Evolutionary conservation across 2,329 filamentous ascomycete species (phyloP).

Genomic region (Monilinia fructigena): DNA sequence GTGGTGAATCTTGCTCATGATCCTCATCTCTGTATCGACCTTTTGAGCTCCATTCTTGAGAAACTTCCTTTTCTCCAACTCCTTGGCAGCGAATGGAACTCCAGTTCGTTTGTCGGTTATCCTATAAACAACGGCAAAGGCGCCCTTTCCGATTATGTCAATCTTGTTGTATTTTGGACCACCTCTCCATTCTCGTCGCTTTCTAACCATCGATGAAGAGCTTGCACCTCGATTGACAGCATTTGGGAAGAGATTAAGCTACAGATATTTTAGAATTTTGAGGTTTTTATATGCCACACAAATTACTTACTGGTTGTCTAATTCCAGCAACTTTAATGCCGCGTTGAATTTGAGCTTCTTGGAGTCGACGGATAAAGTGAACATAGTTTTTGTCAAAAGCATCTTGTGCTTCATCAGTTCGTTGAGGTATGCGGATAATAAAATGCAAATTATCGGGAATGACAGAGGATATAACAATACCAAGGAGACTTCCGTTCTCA

Average conservation of each 20-base stretch:
- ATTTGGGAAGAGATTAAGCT: conserved; percentile 38
- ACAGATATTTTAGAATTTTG: conserved; percentile 23
- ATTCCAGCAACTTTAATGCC: conserved; percentile 20
- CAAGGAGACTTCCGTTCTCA: conserved; percentile 38
- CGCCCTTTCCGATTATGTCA: conserved; percentile 81
- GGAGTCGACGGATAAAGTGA: conserved; percentile 13
- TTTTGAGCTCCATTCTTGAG: conserved; percentile 87
- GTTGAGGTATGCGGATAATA: conserved; percentile 77
- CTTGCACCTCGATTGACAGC: conserved; percentile 32
- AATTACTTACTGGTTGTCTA: conserved; percentile 33
- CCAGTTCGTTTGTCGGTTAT: conserved; percentile 84
- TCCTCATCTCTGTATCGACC: conserved; percentile 94
- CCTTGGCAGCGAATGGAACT: conserved; percentile 83
- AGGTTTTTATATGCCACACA: not conserved
- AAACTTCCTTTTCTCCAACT: conserved; percentile 88
- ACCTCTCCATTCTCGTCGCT: conserved; percentile 72
- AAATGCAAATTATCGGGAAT: conserved; percentile 68
- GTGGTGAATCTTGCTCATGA: conserved; percentile 84
- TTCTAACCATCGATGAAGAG: conserved; percentile 29
- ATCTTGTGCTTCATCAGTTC: conserved; percentile 63
- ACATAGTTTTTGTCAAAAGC: conserved; percentile 66
- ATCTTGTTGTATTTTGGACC: conserved; percentile 82
- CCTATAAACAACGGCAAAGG: conserved; percentile 92
- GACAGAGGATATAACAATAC: conserved; percentile 36
- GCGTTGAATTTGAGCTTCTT: conserved; percentile 21